Evolutionary conservation across 2,329 filamentous ascomycete genomes (phyloP), one percentile per base, ranked within the genome.

Genomic region (Clonostachys rhizophaga): DNA sequence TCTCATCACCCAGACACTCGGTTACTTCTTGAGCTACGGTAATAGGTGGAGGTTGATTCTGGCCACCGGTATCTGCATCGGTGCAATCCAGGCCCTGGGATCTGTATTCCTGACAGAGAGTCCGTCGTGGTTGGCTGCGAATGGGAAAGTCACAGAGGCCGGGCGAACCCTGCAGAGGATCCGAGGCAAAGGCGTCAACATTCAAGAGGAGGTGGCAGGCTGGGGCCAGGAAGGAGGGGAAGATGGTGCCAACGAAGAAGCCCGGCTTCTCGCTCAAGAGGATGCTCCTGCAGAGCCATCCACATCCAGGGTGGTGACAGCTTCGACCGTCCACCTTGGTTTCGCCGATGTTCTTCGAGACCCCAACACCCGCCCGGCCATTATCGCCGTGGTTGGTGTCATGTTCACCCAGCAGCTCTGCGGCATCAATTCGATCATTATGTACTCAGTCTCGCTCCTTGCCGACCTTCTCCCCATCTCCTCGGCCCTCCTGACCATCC

Each of bases 401-500:
- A 96, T 97, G 91, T 77, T 91, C 49, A 86, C 89, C 1, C 94
- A 97, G 64, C 94, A 99, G 64, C 76, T 96, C 36, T 92, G 88
- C 49, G 92, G 90, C 42, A 92, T 97, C 70, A 97, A 99, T 77
- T 92, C 87, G 49, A 92, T 97, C 60, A 87, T 97, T 68, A 96
- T 99, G 91, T 99, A 99, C 67, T 95, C 91, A 3, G 94, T 97
- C 6, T 91, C 89, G 1, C 82, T 99, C 2, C 79, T 99, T 13
- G 83, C 87, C 34, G 83, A 84, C 52, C 78, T 97, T 2, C 79
- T 99, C 0, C 87, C 89, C 5, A 81, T 90, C 42, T 90, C 84
- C 51, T 92, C 91, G 0, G 86, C 87, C 0, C 70, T 95, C 2
- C 77, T 99, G 45, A 95, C 92, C 47, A 92, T 97, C 50, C 70